Evolutionary conservation across 2,329 filamentous ascomycete species (phyloP).

Genomic region (Aspergillus tanneri): DNA sequence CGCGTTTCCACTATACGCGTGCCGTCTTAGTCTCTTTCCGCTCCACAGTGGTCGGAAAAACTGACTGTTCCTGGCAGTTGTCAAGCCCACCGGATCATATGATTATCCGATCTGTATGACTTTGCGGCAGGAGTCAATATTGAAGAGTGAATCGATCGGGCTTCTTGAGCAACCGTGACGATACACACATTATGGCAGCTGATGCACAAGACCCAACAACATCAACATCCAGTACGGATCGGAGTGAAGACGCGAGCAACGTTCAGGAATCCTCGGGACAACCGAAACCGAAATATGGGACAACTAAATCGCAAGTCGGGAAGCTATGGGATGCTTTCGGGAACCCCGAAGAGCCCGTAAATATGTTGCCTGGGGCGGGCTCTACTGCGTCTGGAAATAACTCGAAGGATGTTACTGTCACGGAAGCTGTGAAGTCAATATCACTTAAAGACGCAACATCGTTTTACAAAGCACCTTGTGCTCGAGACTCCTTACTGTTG

Average conservation of each 20-base stretch:
- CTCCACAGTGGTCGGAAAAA: slow-evolving; percentile 21
- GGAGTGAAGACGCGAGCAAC: slow-evolving; percentile 20
- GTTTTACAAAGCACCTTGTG: slow-evolving; percentile 77
- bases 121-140: slow-evolving; percentile 10
- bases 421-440: slow-evolving; percentile 43
- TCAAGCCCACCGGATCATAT: slow-evolving; percentile 11
- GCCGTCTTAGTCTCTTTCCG: slow-evolving; percentile 18
- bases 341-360: slow-evolving; percentile 51
- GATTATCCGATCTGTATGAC: slow-evolving; percentile 12
- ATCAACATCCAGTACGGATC: slow-evolving; percentile 11
- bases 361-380: slow-evolving; percentile 56
- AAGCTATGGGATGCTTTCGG: slow-evolving; percentile 51
- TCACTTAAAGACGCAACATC: slow-evolving; percentile 57
- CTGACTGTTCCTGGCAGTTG: slow-evolving; percentile 7
- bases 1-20: slow-evolving; percentile 36
- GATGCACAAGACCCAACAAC: slow-evolving; percentile 35
- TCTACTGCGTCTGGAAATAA: slow-evolving; percentile 63
- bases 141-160: slow-evolving; percentile 7
- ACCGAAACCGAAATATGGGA: slow-evolving; percentile 42
- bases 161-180: neutral
- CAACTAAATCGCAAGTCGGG: slow-evolving; percentile 46
- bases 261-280: slow-evolving; percentile 19
- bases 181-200: slow-evolving; percentile 37
- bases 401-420: slow-evolving; percentile 42
- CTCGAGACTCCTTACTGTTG: slow-evolving; percentile 75